Evolutionary conservation across 768 basidiomycete species (phyloP), one percentile per base, ranked within the genome.

Genomic region (Hemileccinum rubropunctum): DNA sequence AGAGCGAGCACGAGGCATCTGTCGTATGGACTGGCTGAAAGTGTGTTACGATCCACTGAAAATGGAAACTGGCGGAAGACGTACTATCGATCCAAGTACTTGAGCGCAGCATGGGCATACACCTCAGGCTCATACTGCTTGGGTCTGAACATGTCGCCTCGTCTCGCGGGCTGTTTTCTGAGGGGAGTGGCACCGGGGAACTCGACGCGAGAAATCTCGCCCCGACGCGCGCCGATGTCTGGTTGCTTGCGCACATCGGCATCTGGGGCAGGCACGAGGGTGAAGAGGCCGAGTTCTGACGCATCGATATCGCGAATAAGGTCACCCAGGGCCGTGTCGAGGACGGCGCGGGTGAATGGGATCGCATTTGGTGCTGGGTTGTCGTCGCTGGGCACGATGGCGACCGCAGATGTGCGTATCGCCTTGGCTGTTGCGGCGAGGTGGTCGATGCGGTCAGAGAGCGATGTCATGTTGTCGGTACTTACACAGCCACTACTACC

Each of bases 221-320:
- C 64, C 3, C 74, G 59, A 61, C 64, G 60, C 3, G 60, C 15
- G 8, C 51, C 51, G 32, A 60, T 61, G 33, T 63, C 60, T 18
- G 62, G 54, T 15, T 63, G 57, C 33, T 65, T 67, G 48, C 65
- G 57, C 4, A 65, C 42, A 28, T 67, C 61, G 0, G 64, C 59
- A 28, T 74, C 74, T 32, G 58, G 66, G 35, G 62, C 67, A 5
- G 67, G 62, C 2, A 78, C 71, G 45, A 89, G 75, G 7, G 76
- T 81, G 69, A 91, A 90, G 21, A 91, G 80, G 33, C 88, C 88
- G 23, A 89, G 76, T 61, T 91, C 89, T 6, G 88, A 81, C 9
- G 83, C 73, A 56, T 91, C 88, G 52, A 84, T 74, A 59, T 91
- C 89, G 59, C 89, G 86, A 52, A 90, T 88, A 53, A 91, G 80